phyloP scores from a whole-genome alignment of 2,329 filamentous ascomycete species.

The Fusarium newnesense region DNA sequence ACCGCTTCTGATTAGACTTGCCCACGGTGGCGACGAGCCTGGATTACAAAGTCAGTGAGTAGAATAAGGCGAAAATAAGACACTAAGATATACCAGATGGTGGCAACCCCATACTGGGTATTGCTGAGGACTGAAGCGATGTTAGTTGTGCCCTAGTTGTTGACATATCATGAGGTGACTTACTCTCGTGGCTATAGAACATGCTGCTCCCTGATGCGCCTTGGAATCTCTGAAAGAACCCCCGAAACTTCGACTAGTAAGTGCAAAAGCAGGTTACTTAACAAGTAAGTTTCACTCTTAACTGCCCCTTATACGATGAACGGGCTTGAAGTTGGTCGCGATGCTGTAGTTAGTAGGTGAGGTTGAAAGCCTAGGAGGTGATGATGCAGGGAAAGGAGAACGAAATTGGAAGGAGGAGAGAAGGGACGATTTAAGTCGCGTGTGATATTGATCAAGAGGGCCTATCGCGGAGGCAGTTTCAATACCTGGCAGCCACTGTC shows the following conservation, averaged over 20 bases:
- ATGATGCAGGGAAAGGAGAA: slow-evolving; percentile 2
- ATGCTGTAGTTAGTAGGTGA: slow-evolving; percentile 16
- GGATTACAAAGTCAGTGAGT: neutral
- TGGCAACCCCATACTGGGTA: slow-evolving; percentile 90
- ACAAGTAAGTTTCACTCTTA: neutral
- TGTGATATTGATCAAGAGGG: neutral
- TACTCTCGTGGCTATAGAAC: slow-evolving; percentile 98
- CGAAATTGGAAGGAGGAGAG: slow-evolving; percentile 6
- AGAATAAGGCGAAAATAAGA: accelerated
- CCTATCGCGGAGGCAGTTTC: neutral
- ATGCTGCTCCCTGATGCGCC: slow-evolving; percentile 58
- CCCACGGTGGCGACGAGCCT: slow-evolving; percentile 95
- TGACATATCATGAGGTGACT: slow-evolving; percentile 42
- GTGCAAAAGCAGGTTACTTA: neutral
- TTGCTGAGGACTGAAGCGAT: slow-evolving; percentile 76
- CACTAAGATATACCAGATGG: slow-evolving; percentile 77
- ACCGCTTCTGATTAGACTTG: slow-evolving; percentile 74
- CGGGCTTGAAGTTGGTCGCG: slow-evolving; percentile 1
- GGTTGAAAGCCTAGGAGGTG: slow-evolving; percentile 4
- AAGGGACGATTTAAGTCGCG: slow-evolving; percentile 13
- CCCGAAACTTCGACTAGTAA: neutral
- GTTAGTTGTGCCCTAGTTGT: slow-evolving; percentile 37
- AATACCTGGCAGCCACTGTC: slow-evolving; percentile 28
- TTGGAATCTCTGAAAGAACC: neutral
- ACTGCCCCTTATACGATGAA: neutral